Percentiles rank a stretch among this genome's conserved stretches.
These are phyloP conservation scores for Lodderomyces theae DNA, from an alignment of 1,139 yeast genomes.

Conservation along the genomic window DNA sequence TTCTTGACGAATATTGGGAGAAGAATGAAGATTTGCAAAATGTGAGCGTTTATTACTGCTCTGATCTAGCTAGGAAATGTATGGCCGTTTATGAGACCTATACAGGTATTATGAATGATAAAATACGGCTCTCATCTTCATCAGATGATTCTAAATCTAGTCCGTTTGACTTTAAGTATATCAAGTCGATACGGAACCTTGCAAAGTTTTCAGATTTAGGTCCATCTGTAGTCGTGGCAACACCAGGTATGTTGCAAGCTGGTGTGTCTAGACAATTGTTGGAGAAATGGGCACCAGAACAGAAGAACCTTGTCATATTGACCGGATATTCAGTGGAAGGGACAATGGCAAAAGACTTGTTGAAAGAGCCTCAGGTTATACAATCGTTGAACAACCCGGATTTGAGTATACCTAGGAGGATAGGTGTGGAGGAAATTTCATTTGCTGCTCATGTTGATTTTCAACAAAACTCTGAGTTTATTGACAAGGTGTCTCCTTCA, in stretches of 20 bases:
- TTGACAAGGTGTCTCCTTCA: slow-evolving; percentile 81
- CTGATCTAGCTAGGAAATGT: slow-evolving; percentile 91
- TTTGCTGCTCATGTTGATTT: slow-evolving; percentile 99
- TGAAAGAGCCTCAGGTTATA: slow-evolving; percentile 86
- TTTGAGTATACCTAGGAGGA: slow-evolving; percentile 77
- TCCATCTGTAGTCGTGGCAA: slow-evolving; percentile 93
- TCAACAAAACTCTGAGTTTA: slow-evolving; percentile 87
- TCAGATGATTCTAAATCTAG: slow-evolving; percentile 43
- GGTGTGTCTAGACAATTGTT: slow-evolving; percentile 89
- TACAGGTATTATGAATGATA: slow-evolving; percentile 95
- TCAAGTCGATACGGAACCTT: slow-evolving; percentile 73
- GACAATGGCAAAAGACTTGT: slow-evolving; percentile 87
- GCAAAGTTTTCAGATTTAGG: slow-evolving; percentile 90
- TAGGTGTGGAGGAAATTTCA: slow-evolving; percentile 90
- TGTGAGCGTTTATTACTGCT: slow-evolving; percentile 85
- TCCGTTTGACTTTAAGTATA: slow-evolving; percentile 87
- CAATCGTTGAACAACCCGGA: slow-evolving; percentile 82
- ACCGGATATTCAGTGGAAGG: slow-evolving; percentile 99
- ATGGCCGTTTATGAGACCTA: slow-evolving; percentile 97
- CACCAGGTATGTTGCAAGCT: slow-evolving; percentile 97
- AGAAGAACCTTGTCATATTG: slow-evolving; percentile 78
- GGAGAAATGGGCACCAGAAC: slow-evolving; percentile 97
- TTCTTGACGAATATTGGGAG: slow-evolving; percentile 93
- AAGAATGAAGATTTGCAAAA: slow-evolving; percentile 78
- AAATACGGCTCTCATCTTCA: slow-evolving; percentile 66